Evolutionary conservation across 352 stramenopile species (phyloP).

Genomic region (Globisporangium viniferum): DNA sequence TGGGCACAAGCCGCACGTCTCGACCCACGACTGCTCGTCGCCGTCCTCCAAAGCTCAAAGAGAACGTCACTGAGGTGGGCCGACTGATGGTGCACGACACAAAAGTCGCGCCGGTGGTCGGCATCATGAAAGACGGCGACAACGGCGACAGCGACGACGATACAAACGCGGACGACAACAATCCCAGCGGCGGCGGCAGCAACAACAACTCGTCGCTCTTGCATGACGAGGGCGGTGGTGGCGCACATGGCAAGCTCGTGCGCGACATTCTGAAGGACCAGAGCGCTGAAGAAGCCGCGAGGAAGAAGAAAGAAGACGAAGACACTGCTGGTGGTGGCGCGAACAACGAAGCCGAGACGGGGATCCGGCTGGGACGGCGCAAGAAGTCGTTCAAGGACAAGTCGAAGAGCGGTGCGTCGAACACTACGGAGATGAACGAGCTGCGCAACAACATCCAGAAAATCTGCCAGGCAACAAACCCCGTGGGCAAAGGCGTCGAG

Average conservation of each 20-base stretch:
- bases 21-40: conserved; percentile 84
- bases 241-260: conserved; percentile 64
- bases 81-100: conserved; percentile 69
- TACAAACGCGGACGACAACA: conserved; percentile 33
- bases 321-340: conserved; percentile 33
- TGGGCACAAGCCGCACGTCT: conserved; percentile 62
- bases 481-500: conserved; percentile 90
- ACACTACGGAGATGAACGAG: conserved; percentile 70
- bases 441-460: conserved; percentile 83
- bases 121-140: conserved; percentile 84
- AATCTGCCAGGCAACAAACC: conserved; percentile 90
- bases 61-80: conserved; percentile 79
- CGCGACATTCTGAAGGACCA: conserved; percentile 84
- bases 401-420: conserved; percentile 69
- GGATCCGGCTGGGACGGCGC: conserved; percentile 65
- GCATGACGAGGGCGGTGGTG: conserved; percentile 30
- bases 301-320: conserved; percentile 67
- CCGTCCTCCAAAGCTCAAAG: conserved; percentile 83
- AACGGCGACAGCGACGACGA: conserved; percentile 63
- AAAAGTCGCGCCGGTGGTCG: conserved; percentile 70
- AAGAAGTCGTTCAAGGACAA: conserved; percentile 84
- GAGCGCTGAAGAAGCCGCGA: conserved; percentile 60
- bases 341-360: conserved; percentile 58
- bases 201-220: conserved; percentile 24
- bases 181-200: conserved; percentile 1